Conservation (phyloP, 2,329 filamentous ascomycete species). For the Lasiodiplodia hormozganensis region DNA sequence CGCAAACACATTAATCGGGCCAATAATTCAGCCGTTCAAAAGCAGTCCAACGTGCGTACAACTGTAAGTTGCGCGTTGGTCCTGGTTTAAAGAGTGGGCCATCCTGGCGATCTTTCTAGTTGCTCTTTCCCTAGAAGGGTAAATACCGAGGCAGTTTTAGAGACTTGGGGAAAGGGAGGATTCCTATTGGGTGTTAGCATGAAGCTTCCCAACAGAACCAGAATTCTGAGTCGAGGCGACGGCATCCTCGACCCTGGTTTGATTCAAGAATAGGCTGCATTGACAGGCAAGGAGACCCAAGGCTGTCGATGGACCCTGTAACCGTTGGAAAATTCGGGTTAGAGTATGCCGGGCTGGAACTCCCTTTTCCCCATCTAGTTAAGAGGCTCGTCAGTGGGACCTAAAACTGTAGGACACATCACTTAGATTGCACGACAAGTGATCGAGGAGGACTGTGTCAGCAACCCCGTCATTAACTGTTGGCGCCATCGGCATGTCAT, state of each 20-base stretch:
- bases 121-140: not conserved
- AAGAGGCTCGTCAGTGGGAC: not conserved
- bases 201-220: not conserved
- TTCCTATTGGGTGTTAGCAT: not conserved
- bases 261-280: no score
- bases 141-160: not conserved
- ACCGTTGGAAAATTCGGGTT: not conserved
- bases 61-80: not conserved
- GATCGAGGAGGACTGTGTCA: not conserved
- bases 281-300: not conserved
- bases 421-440: not conserved
- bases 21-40: not conserved
- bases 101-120: not conserved
- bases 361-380: not conserved
- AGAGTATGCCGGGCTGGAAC: not conserved
- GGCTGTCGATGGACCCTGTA: not conserved
- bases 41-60: not conserved
- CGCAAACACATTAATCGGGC: not conserved
- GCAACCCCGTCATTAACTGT: not conserved
- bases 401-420: not conserved
- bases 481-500: not conserved
- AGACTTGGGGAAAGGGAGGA: not conserved
- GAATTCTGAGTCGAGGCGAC: not conserved
- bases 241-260: no score
- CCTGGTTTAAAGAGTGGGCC: not conserved